Base-by-base conservation (phyloP, 2,329 filamentous ascomycete genomes). In the Leptographium radiaticola region DNA sequence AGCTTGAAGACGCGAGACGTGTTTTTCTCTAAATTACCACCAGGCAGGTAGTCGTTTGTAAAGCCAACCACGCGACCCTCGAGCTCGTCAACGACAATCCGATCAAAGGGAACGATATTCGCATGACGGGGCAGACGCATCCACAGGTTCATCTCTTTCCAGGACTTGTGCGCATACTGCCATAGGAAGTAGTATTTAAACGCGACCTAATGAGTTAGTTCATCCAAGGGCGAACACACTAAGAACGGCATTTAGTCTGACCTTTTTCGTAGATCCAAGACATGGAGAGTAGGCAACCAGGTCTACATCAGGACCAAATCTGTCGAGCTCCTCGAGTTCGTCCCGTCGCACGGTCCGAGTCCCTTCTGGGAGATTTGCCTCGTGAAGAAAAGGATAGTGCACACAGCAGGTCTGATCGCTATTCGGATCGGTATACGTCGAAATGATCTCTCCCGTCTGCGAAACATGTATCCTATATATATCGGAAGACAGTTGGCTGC, bases 101-200 rank as follows among this genome's bases (percentile, higher is more conserved):
- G 56, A 45, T 70, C 66, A 49, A 70, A 64, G 2, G 62, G 61
- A 5, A 69, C 61, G n/a, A 71, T 65, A 36, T 69, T 65, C 3
- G 66, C 64, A 55, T 71, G 67, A 38, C 51, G 54, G 54, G 38
- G 38, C 4, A 71, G 62, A 38, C 65, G 63, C 55, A 66, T 64
- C 58, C 62, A 62, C 6, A 67, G 57, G 54, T 67, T 66, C 59
- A 68, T 60, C 57, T 71, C 69, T 31, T 66, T 48, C 68, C 67
- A 71, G 10, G 57, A 20, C n/a, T 9, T 44, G 5, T 20, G 8
- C 10, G 20, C 20, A 44, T 20, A 44, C 42, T 44, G 52, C 34
- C 39, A 55, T 4, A 52, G 18, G 13, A 60, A 20, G 56, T 64
- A 66, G 53, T 70, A 69, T 52, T 70, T 70, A 58, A 69, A 69